These are phyloP conservation scores for Neoboletus subvelutipes DNA, from an alignment of 768 basidiomycete species.

Conservation along the genomic window DNA sequence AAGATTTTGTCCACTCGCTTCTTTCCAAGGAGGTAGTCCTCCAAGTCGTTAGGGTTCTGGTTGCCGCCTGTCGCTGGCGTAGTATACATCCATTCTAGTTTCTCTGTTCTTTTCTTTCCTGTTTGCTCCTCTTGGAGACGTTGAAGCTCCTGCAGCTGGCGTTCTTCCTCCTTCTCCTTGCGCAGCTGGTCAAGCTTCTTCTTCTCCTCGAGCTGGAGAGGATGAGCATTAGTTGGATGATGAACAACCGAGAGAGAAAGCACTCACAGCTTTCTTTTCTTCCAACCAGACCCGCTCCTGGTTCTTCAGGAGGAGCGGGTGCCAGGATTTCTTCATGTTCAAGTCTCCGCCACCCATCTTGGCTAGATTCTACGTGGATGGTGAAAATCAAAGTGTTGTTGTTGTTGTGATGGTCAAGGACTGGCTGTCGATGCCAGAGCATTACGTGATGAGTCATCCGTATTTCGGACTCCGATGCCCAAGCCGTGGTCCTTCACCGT, in stretches of 20 bases:
- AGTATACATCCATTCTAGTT: conserved; percentile 99
- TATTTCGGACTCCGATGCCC: neutral
- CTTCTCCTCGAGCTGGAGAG: conserved; percentile 87
- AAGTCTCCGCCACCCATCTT: conserved; percentile 99
- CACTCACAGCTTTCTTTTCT: conserved; percentile 90
- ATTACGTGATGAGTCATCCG: conserved; percentile 1
- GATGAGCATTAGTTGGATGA: conserved; percentile 12
- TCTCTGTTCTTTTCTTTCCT: conserved; percentile 91
- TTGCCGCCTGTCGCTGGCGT: conserved; percentile 90
- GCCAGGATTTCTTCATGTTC: conserved; percentile 99
- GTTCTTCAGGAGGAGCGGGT: conserved; percentile 95
- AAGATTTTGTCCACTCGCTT: conserved; percentile 96
- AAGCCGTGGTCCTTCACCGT: neutral
- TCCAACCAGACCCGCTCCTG: conserved; percentile 99
- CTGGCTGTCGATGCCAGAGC: neutral
- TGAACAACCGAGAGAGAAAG: neutral
- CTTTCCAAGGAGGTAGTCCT: conserved; percentile 96
- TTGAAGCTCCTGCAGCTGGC: conserved; percentile 94
- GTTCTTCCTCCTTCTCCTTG: conserved; percentile 97
- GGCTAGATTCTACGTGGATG: conserved; percentile 28
- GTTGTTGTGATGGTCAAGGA: conserved; percentile 10
- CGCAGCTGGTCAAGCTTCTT: conserved; percentile 96
- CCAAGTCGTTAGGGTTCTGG: conserved; percentile 86
- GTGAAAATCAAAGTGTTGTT: conserved; percentile 5
- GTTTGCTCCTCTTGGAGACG: conserved; percentile 93